Evolutionary conservation across 371 early-diverging fungal genomes (phyloP).

Genomic region (Mucor mucedo): DNA sequence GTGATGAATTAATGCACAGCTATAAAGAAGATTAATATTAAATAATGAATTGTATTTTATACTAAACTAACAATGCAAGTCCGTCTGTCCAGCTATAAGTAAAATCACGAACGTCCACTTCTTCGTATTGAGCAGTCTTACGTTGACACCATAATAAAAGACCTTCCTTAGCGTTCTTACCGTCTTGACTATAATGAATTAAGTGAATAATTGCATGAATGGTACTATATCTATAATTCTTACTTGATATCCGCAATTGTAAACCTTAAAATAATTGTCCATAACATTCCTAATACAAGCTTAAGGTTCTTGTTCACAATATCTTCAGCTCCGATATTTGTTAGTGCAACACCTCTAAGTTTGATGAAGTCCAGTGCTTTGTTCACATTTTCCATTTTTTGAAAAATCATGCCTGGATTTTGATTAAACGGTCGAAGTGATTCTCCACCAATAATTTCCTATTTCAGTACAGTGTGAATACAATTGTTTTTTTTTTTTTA

Average conservation of each 20-base stretch:
- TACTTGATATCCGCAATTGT: conserved; percentile 91
- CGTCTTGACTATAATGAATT: conserved; percentile 75
- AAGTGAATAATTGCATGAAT: background rate
- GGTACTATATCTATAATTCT: background rate
- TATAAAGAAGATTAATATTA: conserved; percentile 25
- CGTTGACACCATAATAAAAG: conserved; percentile 97
- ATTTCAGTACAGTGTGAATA: conserved; percentile 10
- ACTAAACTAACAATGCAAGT: conserved; percentile 79
- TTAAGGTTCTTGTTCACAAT: conserved; percentile 95
- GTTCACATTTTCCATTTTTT: conserved; percentile 96
- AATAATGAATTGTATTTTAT: background rate
- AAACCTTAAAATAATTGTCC: conserved; percentile 97
- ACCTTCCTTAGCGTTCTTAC: conserved; percentile 90
- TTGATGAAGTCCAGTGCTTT: conserved; percentile 93
- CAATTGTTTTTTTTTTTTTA: background rate
- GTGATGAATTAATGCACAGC: conserved; percentile 95
- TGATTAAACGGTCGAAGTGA: conserved; percentile 81
- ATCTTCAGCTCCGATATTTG: conserved; percentile 97
- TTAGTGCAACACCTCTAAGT: conserved; percentile 81
- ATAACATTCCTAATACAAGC: conserved; percentile 96
- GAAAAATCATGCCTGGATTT: conserved; percentile 88
- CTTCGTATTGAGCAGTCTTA: conserved; percentile 86
- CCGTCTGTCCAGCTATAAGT: conserved; percentile 95
- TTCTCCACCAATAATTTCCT: conserved; percentile 86
- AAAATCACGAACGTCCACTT: conserved; percentile 87